These are phyloP conservation scores for Monosporascus sp. DNA, from an alignment of 2,329 filamentous ascomycete species.

Conservation along the genomic window DNA sequence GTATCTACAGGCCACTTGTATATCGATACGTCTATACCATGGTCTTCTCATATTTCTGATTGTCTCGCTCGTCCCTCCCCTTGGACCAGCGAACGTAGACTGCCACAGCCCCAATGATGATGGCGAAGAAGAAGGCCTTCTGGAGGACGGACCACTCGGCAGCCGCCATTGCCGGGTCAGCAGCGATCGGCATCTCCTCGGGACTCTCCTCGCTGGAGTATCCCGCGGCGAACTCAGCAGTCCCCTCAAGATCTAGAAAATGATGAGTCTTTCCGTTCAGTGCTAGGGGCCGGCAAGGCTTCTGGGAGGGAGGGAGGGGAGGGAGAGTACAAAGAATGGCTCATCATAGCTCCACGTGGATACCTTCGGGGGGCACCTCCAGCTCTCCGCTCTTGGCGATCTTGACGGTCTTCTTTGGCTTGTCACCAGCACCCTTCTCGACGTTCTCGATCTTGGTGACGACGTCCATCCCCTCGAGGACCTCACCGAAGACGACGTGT, in stretches of 20 bases:
- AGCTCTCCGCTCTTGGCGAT: conserved; percentile 82
- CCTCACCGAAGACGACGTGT: conserved; percentile 86
- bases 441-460: conserved; percentile 73
- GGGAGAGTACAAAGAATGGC: conserved; percentile 22
- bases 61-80: conserved; percentile 25
- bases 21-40: conserved; percentile 29
- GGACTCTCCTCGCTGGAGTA: conserved; percentile 25
- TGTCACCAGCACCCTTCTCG: conserved; percentile 61
- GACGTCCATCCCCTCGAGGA: conserved; percentile 79
- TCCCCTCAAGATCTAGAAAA: conserved; percentile 30
- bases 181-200: conserved; percentile 14
- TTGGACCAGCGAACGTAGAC: conserved; percentile 39
- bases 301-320: conserved; percentile 8
- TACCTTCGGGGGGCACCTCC: conserved; percentile 83
- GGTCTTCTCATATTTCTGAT: conserved; percentile 38
- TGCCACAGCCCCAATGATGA: conserved; percentile 41
- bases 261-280: not conserved
- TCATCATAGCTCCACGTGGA: conserved; percentile 79
- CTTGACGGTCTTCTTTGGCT: conserved; percentile 64
- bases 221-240: conserved; percentile 32
- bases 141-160: conserved; percentile 39
- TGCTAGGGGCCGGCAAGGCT: conserved; percentile 8
- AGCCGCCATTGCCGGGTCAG: conserved; percentile 20
- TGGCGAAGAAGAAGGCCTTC: conserved; percentile 45
- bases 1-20: conserved; percentile 4